Base-by-base conservation (phyloP, 1,139 yeast species). In the Candida neerlandica region DNA sequence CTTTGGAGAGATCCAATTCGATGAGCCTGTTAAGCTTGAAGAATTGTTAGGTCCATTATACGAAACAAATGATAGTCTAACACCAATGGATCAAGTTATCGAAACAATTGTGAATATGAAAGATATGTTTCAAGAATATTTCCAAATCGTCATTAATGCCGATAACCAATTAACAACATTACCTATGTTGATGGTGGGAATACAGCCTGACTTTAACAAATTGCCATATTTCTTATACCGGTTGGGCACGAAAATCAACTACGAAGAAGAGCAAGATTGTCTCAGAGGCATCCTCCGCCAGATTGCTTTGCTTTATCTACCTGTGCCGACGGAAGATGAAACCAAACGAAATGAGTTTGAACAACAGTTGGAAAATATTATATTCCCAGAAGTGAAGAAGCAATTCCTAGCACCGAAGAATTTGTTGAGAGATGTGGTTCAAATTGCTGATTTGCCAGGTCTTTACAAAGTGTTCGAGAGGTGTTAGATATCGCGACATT, bases 391-490 rank as follows among this genome's bases (percentile, higher is more conserved):
- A 15, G 63, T 89, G 14, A 85, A 85, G 57, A 74, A 74, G 51
- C 71, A 84, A 43, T 80, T 91, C 33, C 63, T 90, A 16, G 96
- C 95, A 0, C 81, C 96, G 0, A 71, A 70, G 18, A 62, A 61
- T 4, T 59, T 91, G 30, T 57, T 67, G 2, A 63, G 74, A 18
- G 85, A 82, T 51, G 82, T 91, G 5, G 79, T 89, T 2, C 96
- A 94, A 64, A 82, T 95, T 40, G 98, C 99, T 0, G 92, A 87
- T 62, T 70, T 95, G 39, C 98, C 98, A 0, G 96, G 96, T 0
- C 70, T 95, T 48, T 95, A 95, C 67, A 82, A 78, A 59, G 96
- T 95, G 4, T 94, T 94, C 72, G 99, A 94, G 69, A 76, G 99
- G 61, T 94, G 99, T 63, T 91, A 16, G 6, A 26, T 23, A 5